Evolutionary conservation across 1,284 basidiomycete species (phyloP).

Genomic region (Leccinum brunneo-olivaceum): DNA sequence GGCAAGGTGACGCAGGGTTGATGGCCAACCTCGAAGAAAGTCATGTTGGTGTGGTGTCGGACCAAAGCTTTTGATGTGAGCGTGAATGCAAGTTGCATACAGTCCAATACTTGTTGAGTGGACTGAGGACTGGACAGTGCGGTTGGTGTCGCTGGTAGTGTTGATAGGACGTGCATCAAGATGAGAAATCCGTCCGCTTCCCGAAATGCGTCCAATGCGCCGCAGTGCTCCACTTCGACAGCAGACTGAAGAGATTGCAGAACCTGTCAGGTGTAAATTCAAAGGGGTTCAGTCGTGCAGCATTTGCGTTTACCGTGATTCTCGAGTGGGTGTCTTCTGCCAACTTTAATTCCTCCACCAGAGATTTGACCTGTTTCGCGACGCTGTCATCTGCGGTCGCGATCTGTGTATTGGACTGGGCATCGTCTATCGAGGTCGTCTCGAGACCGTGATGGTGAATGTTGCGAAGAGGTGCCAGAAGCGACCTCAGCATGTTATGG

Average conservation of each 20-base stretch:
- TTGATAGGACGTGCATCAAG: slow-evolving; percentile 63
- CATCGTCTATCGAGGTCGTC: slow-evolving; percentile 3
- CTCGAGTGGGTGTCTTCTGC: slow-evolving; percentile 14
- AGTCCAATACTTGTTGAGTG: slow-evolving; percentile 43
- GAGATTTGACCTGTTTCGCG: slow-evolving; percentile 10
- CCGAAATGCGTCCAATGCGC: slow-evolving; percentile 68
- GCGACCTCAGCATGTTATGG: slow-evolving; percentile 22
- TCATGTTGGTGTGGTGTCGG: slow-evolving; percentile 47
- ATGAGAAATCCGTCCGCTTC: slow-evolving; percentile 74
- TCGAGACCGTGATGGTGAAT: slow-evolving; percentile 17
- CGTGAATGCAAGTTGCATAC: slow-evolving; percentile 50
- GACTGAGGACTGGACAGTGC: slow-evolving; percentile 36
- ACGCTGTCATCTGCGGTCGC: neutral
- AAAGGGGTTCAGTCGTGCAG: neutral
- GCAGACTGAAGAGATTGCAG: slow-evolving; percentile 56
- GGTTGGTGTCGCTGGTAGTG: slow-evolving; percentile 32
- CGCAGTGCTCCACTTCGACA: slow-evolving; percentile 52
- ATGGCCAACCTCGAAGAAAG: slow-evolving; percentile 62
- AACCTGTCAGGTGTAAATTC: slow-evolving; percentile 35
- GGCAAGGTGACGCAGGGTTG: neutral
- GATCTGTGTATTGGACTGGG: neutral
- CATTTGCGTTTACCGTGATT: slow-evolving; percentile 16
- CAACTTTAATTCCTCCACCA: slow-evolving; percentile 24
- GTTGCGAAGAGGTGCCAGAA: slow-evolving; percentile 25
- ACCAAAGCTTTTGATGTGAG: slow-evolving; percentile 60